Base-by-base conservation (phyloP, 176 grass and related monocot species). In the Zoysia japonica region DNA sequence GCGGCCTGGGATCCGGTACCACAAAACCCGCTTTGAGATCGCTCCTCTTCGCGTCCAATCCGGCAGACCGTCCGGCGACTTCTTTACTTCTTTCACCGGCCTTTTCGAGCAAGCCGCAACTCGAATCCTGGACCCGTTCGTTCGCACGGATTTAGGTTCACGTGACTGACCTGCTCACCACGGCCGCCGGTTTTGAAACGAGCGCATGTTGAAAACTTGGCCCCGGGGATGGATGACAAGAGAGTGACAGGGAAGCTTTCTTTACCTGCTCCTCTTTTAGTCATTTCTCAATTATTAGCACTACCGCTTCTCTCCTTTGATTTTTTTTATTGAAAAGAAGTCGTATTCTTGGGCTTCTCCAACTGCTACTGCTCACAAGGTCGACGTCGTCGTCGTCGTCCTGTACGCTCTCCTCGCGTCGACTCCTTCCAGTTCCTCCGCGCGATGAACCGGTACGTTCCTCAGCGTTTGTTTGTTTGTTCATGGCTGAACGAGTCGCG, bases 331-430 rank as follows among this genome's bases (percentile, higher is more conserved):
- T 5, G 7, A 7, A 54, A 46, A 38, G 11, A 45, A 57, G 19
- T 38, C 12, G 19, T 40, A 17, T 47, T 47, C 5, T 50, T 47
- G 20, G 56, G 15, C 15, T 66, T 36, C 57, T 65, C 19, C 82
- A 81, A 69, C 76, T 69, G 75, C 49, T 69, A 67, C 75, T 17
- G 15, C 59, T 59, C 77, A 66, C 43, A 78, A 56, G 2, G 9
- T 50, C 53, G 46, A 35, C 83, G 47, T 28, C 47, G 62, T 52
- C 54, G 35, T 61, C 68, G 54, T 44, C 69, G 59, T 60, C 53
- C 40, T 60, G 83, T 15, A 59, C 42, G 40, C 17, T 69, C 57
- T 38, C 17, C 63, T 28, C 28, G 28, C 28, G 28, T 28, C 28
- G 28, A 37, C 12, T 36, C 60, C 19, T 53, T 37, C 10, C 13